These are phyloP conservation scores for Wallacemonas collosoma DNA, from an alignment of 208 protist genomes.

Conservation along the genomic window DNA sequence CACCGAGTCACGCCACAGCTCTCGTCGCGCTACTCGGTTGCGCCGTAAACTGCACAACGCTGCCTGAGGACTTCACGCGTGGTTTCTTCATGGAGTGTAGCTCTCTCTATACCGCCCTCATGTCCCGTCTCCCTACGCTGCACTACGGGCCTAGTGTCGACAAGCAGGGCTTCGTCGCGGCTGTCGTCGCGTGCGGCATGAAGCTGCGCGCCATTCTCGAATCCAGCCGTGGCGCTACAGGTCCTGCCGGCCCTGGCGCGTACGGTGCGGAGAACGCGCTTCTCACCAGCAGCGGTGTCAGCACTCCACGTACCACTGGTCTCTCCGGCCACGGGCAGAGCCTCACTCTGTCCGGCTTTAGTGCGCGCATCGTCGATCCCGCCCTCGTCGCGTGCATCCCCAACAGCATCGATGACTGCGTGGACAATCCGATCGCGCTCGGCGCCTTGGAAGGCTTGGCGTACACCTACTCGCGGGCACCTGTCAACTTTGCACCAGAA, in stretches of 20 bases:
- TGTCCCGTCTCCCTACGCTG: conserved; percentile 42
- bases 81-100: conserved; percentile 76
- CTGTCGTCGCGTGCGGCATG: conserved; percentile 75
- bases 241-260: background rate
- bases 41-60: conserved; percentile 51
- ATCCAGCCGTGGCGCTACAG: background rate
- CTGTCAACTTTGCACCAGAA: conserved; percentile 45
- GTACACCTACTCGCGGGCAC: conserved; percentile 48
- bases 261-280: conserved; percentile 1
- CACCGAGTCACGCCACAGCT: conserved; percentile 44
- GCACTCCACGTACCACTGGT: conserved; percentile 12
- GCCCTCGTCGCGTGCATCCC: conserved; percentile 64
- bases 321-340: conserved; percentile 24
- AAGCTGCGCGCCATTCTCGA: conserved; percentile 39
- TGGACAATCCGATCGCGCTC: conserved; percentile 53
- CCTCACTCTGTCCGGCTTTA: conserved; percentile 52
- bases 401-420: conserved; percentile 55
- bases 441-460: conserved; percentile 70
- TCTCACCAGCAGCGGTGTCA: conserved; percentile 10
- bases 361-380: conserved; percentile 55
- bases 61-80: conserved; percentile 51
- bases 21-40: conserved; percentile 70
- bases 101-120: conserved; percentile 46
- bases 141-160: conserved; percentile 51
- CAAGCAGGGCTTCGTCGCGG: conserved; percentile 69